Base-by-base conservation (phyloP, 495 filamentous ascomycete genomes). In the Hyphodiscus hymeniophilus region DNA sequence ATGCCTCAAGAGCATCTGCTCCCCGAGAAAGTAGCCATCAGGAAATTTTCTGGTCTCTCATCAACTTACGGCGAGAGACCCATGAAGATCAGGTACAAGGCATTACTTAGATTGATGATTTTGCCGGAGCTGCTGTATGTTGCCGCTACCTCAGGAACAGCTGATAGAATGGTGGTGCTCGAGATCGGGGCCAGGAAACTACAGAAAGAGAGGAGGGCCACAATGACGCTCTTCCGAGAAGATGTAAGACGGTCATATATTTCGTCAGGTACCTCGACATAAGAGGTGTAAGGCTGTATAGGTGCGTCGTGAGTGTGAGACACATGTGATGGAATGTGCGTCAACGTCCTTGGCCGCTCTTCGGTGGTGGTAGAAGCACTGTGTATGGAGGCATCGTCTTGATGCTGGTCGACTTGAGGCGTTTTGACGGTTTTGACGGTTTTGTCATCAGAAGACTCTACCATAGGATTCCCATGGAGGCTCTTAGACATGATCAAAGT, bases 31-130 rank as follows among this genome's bases (percentile, higher is more conserved):
- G n/a, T n/a, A n/a, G n/a, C n/a, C n/a, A n/a, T n/a, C n/a, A n/a
- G n/a, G n/a, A n/a, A n/a, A n/a, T n/a, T n/a, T n/a, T n/a, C n/a
- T n/a, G n/a, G n/a, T n/a, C n/a, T n/a, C n/a, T n/a, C n/a, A n/a
- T n/a, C n/a, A n/a, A n/a, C n/a, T n/a, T n/a, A n/a, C 5, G 26
- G 26, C 10, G 26, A 28, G 4, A 28, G 26, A 28, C 26, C 26
- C 26, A 28, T 28, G 26, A 28, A 28, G 26, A 28, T 4, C 26
- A 28, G 65, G 52, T 85, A 87, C 18, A 85, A 49, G 2, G 82
- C 82, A 65, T 86, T 88, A 51, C 72, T 75, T 16, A 84, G 62
- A 54, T 85, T 82, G 59, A 88, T 74, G 34, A 86, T 73, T 17
- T 75, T 72, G 6, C 77, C 81, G 0, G 73, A 80, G 5, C 80